Conservation (phyloP, 768 basidiomycete species). For the Suillus decipiens region DNA sequence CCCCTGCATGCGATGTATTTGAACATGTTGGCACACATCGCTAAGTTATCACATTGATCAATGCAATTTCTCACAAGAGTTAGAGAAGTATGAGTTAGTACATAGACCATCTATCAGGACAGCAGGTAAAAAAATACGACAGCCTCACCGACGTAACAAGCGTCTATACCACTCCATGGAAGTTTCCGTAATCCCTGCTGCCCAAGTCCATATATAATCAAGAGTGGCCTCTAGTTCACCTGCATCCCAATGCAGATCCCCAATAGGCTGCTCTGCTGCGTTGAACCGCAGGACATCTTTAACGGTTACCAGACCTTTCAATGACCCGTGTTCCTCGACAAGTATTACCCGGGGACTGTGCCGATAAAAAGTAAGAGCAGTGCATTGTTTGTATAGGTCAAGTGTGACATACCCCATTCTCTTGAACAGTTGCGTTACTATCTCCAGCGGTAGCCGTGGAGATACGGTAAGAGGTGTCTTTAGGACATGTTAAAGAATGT, state of each 20-base stretch:
- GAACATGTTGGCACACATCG: background rate
- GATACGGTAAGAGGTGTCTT: conserved; percentile 95
- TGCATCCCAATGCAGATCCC: conserved; percentile 58
- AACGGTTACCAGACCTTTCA: conserved; percentile 89
- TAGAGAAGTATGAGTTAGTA: background rate
- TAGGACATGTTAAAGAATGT: conserved; percentile 1
- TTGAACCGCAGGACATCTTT: conserved; percentile 95
- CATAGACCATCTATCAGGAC: background rate
- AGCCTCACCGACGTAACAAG: conserved; percentile 24
- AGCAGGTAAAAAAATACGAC: conserved; percentile 2
- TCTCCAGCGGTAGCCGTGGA: conserved; percentile 89
- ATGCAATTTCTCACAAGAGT: background rate
- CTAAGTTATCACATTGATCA: background rate
- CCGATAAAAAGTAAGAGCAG: background rate
- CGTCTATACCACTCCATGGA: conserved; percentile 28
- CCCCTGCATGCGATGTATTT: background rate
- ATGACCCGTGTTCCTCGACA: conserved; percentile 81
- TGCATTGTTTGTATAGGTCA: background rate
- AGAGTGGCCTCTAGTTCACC: conserved; percentile 67
- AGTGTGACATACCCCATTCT: conserved; percentile 82
- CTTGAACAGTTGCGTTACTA: conserved; percentile 97
- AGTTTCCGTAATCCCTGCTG: conserved; percentile 38
- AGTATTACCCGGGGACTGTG: conserved; percentile 92
- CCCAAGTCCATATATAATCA: conserved; percentile 62
- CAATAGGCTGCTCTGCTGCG: conserved; percentile 54